Evolutionary conservation across 2,329 filamentous ascomycete species (phyloP).

Genomic region (Cadophora malorum): DNA sequence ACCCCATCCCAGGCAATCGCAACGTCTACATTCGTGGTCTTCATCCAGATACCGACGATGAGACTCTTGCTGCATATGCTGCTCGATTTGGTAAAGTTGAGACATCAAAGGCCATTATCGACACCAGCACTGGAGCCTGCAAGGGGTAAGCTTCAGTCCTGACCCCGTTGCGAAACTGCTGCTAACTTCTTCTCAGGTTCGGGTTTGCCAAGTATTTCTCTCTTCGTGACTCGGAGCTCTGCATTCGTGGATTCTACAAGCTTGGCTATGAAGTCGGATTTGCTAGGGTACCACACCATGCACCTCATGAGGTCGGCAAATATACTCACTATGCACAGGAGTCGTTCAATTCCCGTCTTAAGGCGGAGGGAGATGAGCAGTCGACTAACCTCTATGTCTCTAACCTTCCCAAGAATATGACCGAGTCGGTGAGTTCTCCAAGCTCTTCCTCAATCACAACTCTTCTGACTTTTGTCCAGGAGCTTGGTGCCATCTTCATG

Average conservation of each 20-base stretch:
- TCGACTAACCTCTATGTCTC: conserved; percentile 99
- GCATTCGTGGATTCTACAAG: conserved; percentile 93
- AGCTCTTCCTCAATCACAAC: neutral
- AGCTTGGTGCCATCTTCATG: conserved; percentile 78
- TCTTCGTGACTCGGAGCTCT: conserved; percentile 88
- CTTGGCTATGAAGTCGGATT: conserved; percentile 98
- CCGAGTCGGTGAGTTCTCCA: conserved; percentile 74
- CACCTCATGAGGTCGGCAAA: conserved; percentile 20
- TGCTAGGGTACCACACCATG: conserved; percentile 70
- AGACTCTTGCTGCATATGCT: conserved; percentile 82
- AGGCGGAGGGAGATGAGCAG: conserved; percentile 86
- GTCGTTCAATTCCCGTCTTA: conserved; percentile 97
- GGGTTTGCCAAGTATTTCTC: conserved; percentile 96
- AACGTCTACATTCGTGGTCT: conserved; percentile 99
- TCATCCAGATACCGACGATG: conserved; percentile 92
- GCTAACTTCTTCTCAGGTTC: conserved; percentile 64
- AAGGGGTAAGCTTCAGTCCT: conserved; percentile 74
- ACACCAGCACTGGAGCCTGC: conserved; percentile 89
- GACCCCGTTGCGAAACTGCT: neutral
- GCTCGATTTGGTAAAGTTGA: conserved; percentile 91
- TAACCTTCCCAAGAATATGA: conserved; percentile 90
- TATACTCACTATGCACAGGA: conserved; percentile 63
- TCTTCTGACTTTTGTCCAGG: conserved; percentile 53
- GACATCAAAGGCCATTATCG: conserved; percentile 98
- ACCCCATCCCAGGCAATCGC: conserved; percentile 87